Evolutionary conservation across 176 grass and related monocot species (phyloP).

Genomic region (Chrysopogon serrulatus): DNA sequence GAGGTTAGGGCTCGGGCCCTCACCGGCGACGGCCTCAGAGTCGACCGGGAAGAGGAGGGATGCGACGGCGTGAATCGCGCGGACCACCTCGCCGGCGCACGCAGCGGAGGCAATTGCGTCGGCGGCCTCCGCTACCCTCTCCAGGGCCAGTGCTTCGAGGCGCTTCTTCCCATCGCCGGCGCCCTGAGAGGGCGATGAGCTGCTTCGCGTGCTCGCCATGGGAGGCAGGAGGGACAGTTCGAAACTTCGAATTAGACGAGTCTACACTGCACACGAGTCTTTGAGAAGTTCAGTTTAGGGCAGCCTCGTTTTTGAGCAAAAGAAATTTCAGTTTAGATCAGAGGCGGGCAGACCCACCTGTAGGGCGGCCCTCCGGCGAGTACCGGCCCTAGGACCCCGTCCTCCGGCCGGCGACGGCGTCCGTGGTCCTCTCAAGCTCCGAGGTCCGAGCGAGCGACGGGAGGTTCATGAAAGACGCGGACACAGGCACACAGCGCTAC

Average conservation of each 20-base stretch:
- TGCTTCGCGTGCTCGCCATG: slow-evolving; percentile 29
- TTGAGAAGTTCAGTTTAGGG: too few relatives aligned
- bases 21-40: slow-evolving; percentile 25
- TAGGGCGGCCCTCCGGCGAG: too few relatives aligned
- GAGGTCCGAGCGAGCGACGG: too few relatives aligned
- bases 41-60: slow-evolving; percentile 32
- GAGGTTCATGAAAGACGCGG: too few relatives aligned
- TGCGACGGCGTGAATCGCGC: slow-evolving; percentile 36
- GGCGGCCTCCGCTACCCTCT: slow-evolving; percentile 58
- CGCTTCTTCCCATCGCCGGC: neutral
- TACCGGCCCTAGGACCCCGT: too few relatives aligned
- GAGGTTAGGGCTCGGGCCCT: slow-evolving; percentile 16
- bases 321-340: too few relatives aligned
- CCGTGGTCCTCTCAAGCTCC: too few relatives aligned
- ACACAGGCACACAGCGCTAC: too few relatives aligned
- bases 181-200: neutral
- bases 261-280: too few relatives aligned
- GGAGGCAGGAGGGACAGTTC: neutral
- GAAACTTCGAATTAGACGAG: neutral
- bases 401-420: too few relatives aligned
- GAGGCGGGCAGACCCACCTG: too few relatives aligned
- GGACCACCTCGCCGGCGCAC: slow-evolving; percentile 43
- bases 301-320: too few relatives aligned
- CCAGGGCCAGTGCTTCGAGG: slow-evolving; percentile 45
- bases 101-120: slow-evolving; percentile 45